Evolutionary conservation across 768 basidiomycete species (phyloP).

Genomic region (Fibroporia radiculosa): DNA sequence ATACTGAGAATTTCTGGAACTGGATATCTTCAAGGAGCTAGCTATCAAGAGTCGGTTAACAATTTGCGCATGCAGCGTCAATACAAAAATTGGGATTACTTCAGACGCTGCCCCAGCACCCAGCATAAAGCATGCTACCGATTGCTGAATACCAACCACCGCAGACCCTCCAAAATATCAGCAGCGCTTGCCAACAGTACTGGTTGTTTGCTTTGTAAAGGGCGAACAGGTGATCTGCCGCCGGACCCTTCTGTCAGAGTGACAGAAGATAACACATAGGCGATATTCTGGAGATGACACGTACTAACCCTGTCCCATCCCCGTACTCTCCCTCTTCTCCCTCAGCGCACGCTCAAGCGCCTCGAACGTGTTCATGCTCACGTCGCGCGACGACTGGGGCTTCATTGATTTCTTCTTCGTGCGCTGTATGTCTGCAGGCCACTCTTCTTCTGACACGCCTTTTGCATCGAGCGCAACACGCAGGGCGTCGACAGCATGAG

Average conservation of each 20-base stretch:
- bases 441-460: constrained; percentile 48
- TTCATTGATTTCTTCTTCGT: constrained; percentile 4
- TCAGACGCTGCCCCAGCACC: too few relatives aligned
- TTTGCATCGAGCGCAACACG: constrained; percentile 39
- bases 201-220: background rate
- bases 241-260: background rate
- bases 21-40: too few relatives aligned
- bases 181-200: background rate
- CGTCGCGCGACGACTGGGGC: constrained; percentile 17
- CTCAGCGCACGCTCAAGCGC: constrained; percentile 55
- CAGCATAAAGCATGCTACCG: too few relatives aligned
- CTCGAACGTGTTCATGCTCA: constrained; percentile 59
- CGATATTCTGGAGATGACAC: background rate
- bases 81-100: too few relatives aligned
- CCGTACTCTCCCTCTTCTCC: constrained; percentile 31
- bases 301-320: constrained; percentile 2
- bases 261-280: background rate
- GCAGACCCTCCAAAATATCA: background rate
- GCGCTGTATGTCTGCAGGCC: constrained; percentile 51
- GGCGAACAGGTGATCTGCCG: background rate
- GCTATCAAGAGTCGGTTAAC: too few relatives aligned
- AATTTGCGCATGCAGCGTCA: too few relatives aligned
- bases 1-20: too few relatives aligned
- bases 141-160: background rate
- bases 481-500: constrained; percentile 42